Percentiles rank a stretch among this genome's conserved stretches.
Conservation (phyloP, 371 early-diverging fungal genomes). For the Smittium mucronatum region DNA sequence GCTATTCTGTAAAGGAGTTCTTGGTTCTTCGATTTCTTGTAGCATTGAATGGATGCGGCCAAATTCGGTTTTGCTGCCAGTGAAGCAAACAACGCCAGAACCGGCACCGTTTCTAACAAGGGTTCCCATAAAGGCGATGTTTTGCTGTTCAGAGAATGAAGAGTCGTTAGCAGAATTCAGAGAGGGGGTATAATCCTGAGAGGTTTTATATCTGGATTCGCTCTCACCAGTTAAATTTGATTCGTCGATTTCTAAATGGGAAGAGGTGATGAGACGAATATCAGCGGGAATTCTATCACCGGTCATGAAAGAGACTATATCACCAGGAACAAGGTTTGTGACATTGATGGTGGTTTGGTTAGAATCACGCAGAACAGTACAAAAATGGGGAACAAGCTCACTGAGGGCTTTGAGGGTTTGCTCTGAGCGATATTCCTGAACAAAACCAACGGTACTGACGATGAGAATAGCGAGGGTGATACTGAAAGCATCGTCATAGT, state of each 20-base stretch:
- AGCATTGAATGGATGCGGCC: slow-evolving; percentile 87
- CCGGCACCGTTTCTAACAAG: slow-evolving; percentile 89
- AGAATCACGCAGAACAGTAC: slow-evolving; percentile 57
- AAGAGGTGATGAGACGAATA: slow-evolving; percentile 65
- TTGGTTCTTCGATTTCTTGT: slow-evolving; percentile 67
- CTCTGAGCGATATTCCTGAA: slow-evolving; percentile 53
- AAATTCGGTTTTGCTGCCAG: slow-evolving; percentile 79
- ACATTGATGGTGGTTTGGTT: slow-evolving; percentile 42
- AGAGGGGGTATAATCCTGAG: slow-evolving; percentile 66
- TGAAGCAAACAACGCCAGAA: slow-evolving; percentile 72
- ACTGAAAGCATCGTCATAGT: slow-evolving; percentile 85
- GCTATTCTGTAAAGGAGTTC: slow-evolving; percentile 87
- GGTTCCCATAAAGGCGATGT: slow-evolving; percentile 92
- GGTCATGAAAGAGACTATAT: slow-evolving; percentile 75
- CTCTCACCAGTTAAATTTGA: slow-evolving; percentile 92
- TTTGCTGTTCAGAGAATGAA: slow-evolving; percentile 64
- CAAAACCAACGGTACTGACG: slow-evolving; percentile 43
- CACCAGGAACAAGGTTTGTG: slow-evolving; percentile 87
- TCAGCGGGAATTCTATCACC: slow-evolving; percentile 97
- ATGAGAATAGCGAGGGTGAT: slow-evolving; percentile 59
- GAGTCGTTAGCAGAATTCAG: slow-evolving; percentile 60
- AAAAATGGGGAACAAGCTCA: slow-evolving; percentile 48
- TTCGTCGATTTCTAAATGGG: slow-evolving; percentile 84
- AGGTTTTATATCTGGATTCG: slow-evolving; percentile 39
- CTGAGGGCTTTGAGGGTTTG: slow-evolving; percentile 45